Conservation (phyloP, 2,329 filamentous ascomycete species). For the Bertia moriformis region DNA sequence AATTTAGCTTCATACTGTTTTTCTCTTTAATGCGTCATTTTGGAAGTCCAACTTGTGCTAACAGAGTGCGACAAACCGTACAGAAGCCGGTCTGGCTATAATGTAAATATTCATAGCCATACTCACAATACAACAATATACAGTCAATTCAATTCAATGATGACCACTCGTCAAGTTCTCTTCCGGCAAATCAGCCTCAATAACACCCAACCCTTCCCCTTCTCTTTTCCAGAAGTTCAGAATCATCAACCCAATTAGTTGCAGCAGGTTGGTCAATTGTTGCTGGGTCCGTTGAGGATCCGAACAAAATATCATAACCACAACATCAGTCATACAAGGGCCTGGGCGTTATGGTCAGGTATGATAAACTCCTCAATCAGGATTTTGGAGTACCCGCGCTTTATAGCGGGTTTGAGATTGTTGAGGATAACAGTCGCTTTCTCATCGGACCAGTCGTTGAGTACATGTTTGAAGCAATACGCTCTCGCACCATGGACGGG, state of each 20-base stretch:
- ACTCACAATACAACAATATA: too few relatives aligned
- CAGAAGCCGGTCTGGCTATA: too few relatives aligned
- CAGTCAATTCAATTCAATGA: too few relatives aligned
- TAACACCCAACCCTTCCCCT: constrained; percentile 8
- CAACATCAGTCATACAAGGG: constrained; percentile 9
- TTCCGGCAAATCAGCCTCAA: constrained; percentile 6
- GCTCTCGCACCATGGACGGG: constrained; percentile 4
- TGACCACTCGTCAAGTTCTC: too few relatives aligned
- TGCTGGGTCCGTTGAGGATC: constrained; percentile 9
- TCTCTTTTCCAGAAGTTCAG: constrained; percentile 6
- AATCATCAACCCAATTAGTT: constrained; percentile 6
- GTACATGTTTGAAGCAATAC: constrained; percentile 4
- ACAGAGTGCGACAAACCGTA: too few relatives aligned
- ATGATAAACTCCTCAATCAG: constrained; percentile 12
- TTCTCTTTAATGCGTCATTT: too few relatives aligned
- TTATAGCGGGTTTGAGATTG: constrained; percentile 9
- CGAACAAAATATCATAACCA: constrained; percentile 11
- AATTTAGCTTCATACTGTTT: too few relatives aligned
- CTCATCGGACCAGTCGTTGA: not conserved
- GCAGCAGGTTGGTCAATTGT: constrained; percentile 5
- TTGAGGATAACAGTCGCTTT: constrained; percentile 9
- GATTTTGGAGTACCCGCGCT: constrained; percentile 9
- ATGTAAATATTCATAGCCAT: too few relatives aligned
- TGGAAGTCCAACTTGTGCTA: too few relatives aligned
- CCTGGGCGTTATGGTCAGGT: constrained; percentile 8